Evolutionary conservation across 768 basidiomycete genomes (phyloP).

Genomic region (Mycena indigotica): DNA sequence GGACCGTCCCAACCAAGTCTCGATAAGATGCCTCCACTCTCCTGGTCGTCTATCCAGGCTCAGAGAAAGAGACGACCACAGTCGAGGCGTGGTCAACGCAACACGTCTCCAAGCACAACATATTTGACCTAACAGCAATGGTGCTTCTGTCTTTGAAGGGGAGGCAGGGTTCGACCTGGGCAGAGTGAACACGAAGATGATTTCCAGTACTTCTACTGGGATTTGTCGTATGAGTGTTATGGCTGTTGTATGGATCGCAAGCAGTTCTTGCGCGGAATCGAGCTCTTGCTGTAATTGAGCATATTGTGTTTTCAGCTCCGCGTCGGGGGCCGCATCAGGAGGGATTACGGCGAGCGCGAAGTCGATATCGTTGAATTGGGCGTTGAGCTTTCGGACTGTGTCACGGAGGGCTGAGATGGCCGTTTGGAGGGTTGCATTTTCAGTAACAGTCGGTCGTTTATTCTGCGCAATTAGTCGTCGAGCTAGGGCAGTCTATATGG

Average conservation of each 20-base stretch:
- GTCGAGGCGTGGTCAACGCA: constrained; percentile 21
- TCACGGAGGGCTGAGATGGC: constrained; percentile 12
- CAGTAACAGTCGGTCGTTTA: constrained; percentile 9
- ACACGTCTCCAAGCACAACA: constrained; percentile 27
- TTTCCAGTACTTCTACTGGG: constrained; percentile 27
- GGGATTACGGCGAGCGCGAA: constrained; percentile 16
- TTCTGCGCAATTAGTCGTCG: constrained; percentile 5
- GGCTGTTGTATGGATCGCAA: constrained; percentile 3
- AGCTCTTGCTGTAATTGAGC: constrained; percentile 4
- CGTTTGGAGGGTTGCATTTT: constrained; percentile 8
- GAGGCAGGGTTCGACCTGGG: not conserved
- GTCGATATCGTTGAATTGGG: constrained; percentile 17
- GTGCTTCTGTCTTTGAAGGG: constrained; percentile 20
- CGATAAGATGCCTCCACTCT: constrained; percentile 21
- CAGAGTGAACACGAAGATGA: constrained; percentile 26
- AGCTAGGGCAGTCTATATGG: constrained; percentile 2
- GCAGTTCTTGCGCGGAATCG: constrained; percentile 6
- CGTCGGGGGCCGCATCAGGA: constrained; percentile 5
- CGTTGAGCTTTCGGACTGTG: constrained; percentile 1
- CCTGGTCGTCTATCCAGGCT: constrained; percentile 14
- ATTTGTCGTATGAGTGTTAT: constrained; percentile 13
- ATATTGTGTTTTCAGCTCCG: constrained; percentile 4
- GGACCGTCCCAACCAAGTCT: constrained; percentile 25
- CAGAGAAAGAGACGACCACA: constrained; percentile 28
- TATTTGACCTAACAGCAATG: constrained; percentile 28